Percentiles rank a stretch among this genome's conserved stretches.
Evolutionary conservation across 106 monocot species (phyloP).

Genomic region (Dendrobium huoshanense): DNA sequence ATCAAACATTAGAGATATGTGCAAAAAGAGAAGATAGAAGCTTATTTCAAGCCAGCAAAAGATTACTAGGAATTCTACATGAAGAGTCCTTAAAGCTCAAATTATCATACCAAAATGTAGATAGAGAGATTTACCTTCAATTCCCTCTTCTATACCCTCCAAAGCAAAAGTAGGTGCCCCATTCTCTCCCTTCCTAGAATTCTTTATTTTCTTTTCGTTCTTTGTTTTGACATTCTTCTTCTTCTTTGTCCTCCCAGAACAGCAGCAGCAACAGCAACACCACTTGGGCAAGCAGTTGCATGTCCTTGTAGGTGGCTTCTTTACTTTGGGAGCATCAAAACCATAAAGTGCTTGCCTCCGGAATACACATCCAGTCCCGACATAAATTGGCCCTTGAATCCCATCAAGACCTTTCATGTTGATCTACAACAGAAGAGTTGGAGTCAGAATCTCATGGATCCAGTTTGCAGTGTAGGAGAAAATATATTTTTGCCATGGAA

Average conservation of each 20-base stretch:
- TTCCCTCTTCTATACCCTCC: constrained; percentile 53
- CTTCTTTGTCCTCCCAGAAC: constrained; percentile 40
- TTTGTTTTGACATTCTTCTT: constrained; percentile 65
- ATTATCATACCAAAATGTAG: not conserved
- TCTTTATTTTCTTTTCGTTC: constrained; percentile 54
- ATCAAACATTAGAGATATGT: not conserved
- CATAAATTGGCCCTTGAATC: constrained; percentile 91
- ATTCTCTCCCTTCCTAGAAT: constrained; percentile 34
- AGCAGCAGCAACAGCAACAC: constrained; percentile 49
- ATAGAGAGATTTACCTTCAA: constrained; percentile 28
- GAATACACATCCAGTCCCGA: constrained; percentile 82
- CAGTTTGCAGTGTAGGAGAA: not conserved
- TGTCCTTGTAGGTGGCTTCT: constrained; percentile 68
- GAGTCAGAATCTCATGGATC: not conserved
- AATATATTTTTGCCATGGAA: not conserved
- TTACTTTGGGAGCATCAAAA: constrained; percentile 63
- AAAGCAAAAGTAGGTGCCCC: constrained; percentile 56
- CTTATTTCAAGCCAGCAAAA: not conserved
- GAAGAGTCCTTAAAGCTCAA: not conserved
- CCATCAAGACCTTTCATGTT: constrained; percentile 97
- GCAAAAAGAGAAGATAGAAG: not conserved
- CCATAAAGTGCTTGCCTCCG: constrained; percentile 63
- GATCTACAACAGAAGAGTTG: constrained; percentile 39
- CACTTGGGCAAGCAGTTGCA: constrained; percentile 86
- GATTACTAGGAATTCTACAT: not conserved